Evolutionary conservation across 805 yeast species (phyloP), one percentile per base, ranked within the genome.

Genomic region (Blastobotrys robertii): DNA sequence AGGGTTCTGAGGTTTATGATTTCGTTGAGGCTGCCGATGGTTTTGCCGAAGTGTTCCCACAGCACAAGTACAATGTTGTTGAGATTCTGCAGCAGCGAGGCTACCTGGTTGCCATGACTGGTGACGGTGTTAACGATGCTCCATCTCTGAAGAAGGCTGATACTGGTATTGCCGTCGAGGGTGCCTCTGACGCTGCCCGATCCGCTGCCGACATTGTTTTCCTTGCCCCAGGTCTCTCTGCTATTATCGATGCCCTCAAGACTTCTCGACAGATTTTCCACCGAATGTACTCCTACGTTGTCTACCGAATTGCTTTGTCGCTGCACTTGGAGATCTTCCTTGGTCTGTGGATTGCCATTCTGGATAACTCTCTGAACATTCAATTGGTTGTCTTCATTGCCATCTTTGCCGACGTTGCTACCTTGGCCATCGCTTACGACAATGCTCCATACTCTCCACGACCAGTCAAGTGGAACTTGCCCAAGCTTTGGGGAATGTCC

Each of bases 201-300:
- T 62, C 70, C 41, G 70, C 70, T 48, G 72, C 69, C 39, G 69
- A 62, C 51, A 66, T 66, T 50, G 69, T 68, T 38, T 68, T 69
- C 55, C 57, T 73, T 49, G 79, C 79, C 47, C 79, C 79, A 43
- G 79, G 79, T 69, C 68, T 73, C 56, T 72, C 77, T 58, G 77
- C 79, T 45, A 73, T 73, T 54, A 73, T 74, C 59, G 79, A 73
- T 63, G 78, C 79, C 48, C 61, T 73, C 29, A 87, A 87, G 80
- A 86, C 95, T 61, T 84, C 95, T 52, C 77, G 95, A 72, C 94
- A 85, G 72, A 85, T 85, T 80, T 85, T 85, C 94, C 96, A 87
- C 88, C 83, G 96, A 76, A 87, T 87, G 96, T 86, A 87, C 79
- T 78, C 96, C 58, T 87, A 87, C 71, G 95, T 87, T 72, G 95